Evolutionary conservation across 352 stramenopile genomes (phyloP).

Genomic region (Pythium biforme): DNA sequence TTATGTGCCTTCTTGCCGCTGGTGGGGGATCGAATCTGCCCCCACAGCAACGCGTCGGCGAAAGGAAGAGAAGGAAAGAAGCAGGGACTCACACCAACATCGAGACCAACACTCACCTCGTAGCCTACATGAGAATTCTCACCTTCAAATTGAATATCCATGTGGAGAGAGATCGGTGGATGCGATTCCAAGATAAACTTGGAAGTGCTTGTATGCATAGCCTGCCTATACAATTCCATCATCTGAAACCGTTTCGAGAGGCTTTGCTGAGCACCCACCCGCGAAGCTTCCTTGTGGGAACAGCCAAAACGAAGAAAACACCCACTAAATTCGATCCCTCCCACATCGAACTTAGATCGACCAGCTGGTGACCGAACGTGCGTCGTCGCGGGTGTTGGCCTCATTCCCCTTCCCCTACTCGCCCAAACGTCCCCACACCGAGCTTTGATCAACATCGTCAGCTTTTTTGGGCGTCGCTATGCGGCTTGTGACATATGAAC

Average conservation of each 20-base stretch:
- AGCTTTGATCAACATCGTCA: background rate
- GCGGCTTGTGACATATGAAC: constrained; percentile 1
- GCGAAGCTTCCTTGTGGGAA: constrained; percentile 18
- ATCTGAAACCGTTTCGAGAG: background rate
- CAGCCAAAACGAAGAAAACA: background rate
- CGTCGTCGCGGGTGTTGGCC: constrained; percentile 28
- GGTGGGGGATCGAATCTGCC: constrained; percentile 13
- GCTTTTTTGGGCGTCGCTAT: constrained; percentile 2
- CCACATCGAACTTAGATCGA: constrained; percentile 14
- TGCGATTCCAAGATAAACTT: background rate
- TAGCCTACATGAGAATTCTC: background rate
- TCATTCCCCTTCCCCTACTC: constrained; percentile 1
- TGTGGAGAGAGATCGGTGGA: background rate
- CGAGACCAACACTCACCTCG: constrained; percentile 20
- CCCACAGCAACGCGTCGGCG: background rate
- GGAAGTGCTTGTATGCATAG: background rate
- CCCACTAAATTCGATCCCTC: background rate
- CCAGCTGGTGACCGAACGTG: constrained; percentile 19
- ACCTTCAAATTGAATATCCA: background rate
- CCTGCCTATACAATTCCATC: background rate
- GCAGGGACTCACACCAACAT: constrained; percentile 8
- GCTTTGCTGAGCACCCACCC: background rate
- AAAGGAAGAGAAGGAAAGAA: constrained; percentile 17
- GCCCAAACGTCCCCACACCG: constrained; percentile 4
- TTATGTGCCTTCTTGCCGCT: background rate